Conservation (phyloP, 352 stramenopile species). For the Globisporangium abappressorium region DNA sequence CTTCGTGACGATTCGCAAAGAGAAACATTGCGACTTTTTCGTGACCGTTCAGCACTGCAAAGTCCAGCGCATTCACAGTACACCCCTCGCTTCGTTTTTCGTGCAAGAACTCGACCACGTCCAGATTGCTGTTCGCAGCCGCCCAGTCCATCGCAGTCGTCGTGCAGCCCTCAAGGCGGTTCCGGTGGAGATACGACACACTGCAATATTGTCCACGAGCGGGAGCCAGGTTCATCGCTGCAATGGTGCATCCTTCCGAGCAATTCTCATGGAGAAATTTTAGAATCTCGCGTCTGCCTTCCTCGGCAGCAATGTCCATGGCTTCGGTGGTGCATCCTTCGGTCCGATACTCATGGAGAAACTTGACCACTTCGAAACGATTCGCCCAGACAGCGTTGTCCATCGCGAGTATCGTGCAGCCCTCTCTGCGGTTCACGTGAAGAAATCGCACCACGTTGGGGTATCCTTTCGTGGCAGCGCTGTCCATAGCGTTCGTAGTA, state of each 20-base stretch:
- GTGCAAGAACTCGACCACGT: background rate
- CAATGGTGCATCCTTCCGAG: too few relatives aligned
- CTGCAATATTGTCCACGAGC: too few relatives aligned
- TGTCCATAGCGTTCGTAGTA: background rate
- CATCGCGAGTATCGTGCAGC: too few relatives aligned
- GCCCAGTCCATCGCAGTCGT: conserved; percentile 3
- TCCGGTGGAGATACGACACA: background rate
- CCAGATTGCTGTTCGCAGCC: background rate
- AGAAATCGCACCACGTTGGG: background rate
- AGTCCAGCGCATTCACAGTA: background rate
- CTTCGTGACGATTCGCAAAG: background rate
- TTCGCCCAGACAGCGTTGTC: too few relatives aligned
- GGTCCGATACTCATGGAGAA: background rate
- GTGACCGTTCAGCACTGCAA: background rate
- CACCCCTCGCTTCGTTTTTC: conserved; percentile 4
- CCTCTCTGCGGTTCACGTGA: background rate
- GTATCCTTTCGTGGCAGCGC: conserved; percentile 1
- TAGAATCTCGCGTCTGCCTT: too few relatives aligned
- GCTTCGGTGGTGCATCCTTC: background rate
- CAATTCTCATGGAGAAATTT: too few relatives aligned
- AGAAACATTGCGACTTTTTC: background rate
- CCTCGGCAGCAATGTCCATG: background rate
- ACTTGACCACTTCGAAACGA: background rate
- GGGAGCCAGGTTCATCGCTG: too few relatives aligned
- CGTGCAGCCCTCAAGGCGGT: conserved; percentile 1